Conservation (phyloP, 192 early-diverging fungal species). For the Coemansia reversa region DNA sequence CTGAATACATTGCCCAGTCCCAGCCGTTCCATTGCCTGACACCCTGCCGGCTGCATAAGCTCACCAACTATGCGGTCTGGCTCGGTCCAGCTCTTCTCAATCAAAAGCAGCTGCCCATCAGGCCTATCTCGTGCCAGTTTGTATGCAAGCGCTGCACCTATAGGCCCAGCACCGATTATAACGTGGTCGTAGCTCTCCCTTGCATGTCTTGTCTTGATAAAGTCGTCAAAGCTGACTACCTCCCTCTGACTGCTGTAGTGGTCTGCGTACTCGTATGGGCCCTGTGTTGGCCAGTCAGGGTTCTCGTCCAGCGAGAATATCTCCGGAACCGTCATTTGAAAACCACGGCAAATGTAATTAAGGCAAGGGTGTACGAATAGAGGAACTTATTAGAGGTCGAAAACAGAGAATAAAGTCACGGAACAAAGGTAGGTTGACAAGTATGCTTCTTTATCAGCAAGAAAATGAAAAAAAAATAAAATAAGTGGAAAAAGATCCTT, state of each 20-base stretch:
- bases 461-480: background rate
- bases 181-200: constrained; percentile 68
- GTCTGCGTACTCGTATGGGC: constrained; percentile 29
- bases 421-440: background rate
- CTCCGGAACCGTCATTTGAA: constrained; percentile 22
- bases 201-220: background rate
- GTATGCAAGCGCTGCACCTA: constrained; percentile 82
- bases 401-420: no score
- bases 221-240: constrained; percentile 7
- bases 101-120: constrained; percentile 51
- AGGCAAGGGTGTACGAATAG: background rate
- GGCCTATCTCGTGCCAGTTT: constrained; percentile 73
- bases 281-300: constrained; percentile 43
- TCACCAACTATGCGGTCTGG: constrained; percentile 99
- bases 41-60: constrained; percentile 92
- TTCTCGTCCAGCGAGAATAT: constrained; percentile 33
- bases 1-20: constrained; percentile 74
- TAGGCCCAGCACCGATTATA: constrained; percentile 90
- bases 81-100: constrained; percentile 87
- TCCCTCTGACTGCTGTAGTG: constrained; percentile 27
- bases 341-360: no score
- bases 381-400: no score
- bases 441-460: background rate
- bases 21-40: constrained; percentile 73
- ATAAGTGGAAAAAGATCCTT: background rate